Conservation (phyloP, 805 yeast genomes). For the Saccharomycopsis selenospora region DNA sequence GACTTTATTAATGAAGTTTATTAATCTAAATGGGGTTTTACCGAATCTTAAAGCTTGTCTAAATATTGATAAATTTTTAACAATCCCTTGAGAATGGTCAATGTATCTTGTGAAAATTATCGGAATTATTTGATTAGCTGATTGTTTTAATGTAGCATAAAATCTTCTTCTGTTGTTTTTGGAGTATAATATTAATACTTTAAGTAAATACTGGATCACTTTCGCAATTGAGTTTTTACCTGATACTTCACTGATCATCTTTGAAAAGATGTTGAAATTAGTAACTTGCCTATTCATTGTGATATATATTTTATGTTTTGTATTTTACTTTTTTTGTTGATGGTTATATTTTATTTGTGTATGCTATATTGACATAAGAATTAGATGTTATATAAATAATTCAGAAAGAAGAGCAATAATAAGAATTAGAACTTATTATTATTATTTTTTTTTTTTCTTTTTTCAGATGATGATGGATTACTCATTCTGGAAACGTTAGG, state of each 20-base stretch:
- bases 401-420: too few species aligned
- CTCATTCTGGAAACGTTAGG: too few species aligned
- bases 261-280: constrained; percentile 3
- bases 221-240: constrained; percentile 20
- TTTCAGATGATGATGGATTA: too few species aligned
- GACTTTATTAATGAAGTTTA: not conserved
- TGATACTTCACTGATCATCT: constrained; percentile 18
- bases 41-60: constrained; percentile 21
- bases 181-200: constrained; percentile 14
- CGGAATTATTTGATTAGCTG: not conserved
- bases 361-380: too few species aligned
- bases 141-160: not conserved
- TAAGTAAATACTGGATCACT: constrained; percentile 15
- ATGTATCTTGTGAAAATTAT: constrained; percentile 8
- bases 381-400: too few species aligned
- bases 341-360: not conserved
- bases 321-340: not conserved
- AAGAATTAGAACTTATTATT: too few species aligned
- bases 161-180: not conserved
- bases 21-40: constrained; percentile 19
- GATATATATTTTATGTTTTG: not conserved
- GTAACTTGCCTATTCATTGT: constrained; percentile 1
- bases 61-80: constrained; percentile 15
- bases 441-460: too few species aligned
- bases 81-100: constrained; percentile 13